A percentile compares a stretch with the other conserved stretches of the same genome.
Conservation (phyloP, 164 flowering plant species). For the Aristolochia contorta region DNA sequence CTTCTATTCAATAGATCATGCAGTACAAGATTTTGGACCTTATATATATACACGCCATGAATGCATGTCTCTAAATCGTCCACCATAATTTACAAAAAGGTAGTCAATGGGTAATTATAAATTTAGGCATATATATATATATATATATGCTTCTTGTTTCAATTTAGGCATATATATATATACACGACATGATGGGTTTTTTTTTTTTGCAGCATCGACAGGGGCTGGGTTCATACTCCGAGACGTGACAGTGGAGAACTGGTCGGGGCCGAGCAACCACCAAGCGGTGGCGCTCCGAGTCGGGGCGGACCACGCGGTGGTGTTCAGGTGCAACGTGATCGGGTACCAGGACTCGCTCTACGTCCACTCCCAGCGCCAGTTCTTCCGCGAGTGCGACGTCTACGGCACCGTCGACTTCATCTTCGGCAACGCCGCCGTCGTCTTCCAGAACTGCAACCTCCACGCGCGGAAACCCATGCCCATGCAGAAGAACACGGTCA, state of each 20-base stretch:
- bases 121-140: no score
- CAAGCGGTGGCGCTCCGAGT: constrained; percentile 83
- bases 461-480: constrained; percentile 65
- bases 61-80: neutral
- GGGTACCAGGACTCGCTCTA: constrained; percentile 83
- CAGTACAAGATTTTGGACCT: no score
- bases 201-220: constrained; percentile 46
- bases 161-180: no score
- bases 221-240: constrained; percentile 72
- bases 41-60: no score
- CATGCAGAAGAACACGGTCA: constrained; percentile 61
- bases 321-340: constrained; percentile 56
- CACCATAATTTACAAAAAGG: neutral
- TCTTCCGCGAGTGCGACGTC: constrained; percentile 64
- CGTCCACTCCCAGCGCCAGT: constrained; percentile 75
- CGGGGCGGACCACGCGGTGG: constrained; percentile 73
- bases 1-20: no score
- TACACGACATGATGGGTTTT: no score
- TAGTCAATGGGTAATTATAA: neutral
- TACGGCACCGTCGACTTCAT: constrained; percentile 84
- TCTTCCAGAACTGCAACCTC: constrained; percentile 59
- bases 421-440: constrained; percentile 82
- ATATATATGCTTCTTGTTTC: neutral
- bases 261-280: constrained; percentile 69
- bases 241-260: constrained; percentile 70